Conservation (phyloP, 1,284 basidiomycete species). For the Sparassis latifolia region DNA sequence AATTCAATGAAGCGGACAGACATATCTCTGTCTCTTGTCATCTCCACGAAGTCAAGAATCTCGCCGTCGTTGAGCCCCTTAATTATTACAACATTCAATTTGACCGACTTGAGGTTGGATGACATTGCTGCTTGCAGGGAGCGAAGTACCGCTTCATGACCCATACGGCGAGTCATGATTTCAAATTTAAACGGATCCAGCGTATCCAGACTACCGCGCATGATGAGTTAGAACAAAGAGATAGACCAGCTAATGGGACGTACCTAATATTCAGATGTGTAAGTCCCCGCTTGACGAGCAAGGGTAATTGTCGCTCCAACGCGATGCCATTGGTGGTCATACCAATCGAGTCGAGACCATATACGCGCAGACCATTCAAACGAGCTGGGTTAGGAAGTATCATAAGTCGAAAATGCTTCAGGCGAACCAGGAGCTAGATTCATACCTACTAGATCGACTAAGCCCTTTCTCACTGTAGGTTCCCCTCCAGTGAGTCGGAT, state of each 20-base stretch:
- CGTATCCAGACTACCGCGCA: conserved; percentile 64
- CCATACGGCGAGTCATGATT: conserved; percentile 72
- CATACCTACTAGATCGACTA: conserved; percentile 67
- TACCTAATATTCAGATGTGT: conserved; percentile 82
- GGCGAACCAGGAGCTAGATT: conserved; percentile 8
- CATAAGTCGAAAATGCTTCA: conserved; percentile 12
- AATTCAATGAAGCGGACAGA: conserved; percentile 88
- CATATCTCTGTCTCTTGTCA: conserved; percentile 59
- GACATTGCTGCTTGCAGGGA: conserved; percentile 60
- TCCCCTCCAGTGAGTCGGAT: conserved; percentile 87
- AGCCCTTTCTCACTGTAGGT: conserved; percentile 78
- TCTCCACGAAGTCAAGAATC: conserved; percentile 69
- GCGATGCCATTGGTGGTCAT: conserved; percentile 85
- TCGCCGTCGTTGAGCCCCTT: conserved; percentile 78
- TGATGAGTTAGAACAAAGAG: not conserved
- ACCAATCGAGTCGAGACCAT: conserved; percentile 71
- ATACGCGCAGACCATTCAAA: conserved; percentile 46
- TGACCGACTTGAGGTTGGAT: conserved; percentile 52
- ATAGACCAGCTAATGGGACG: not conserved
- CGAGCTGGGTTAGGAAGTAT: conserved; percentile 32
- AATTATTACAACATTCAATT: conserved; percentile 81
- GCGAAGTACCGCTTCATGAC: conserved; percentile 70
- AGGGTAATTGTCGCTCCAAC: conserved; percentile 65
- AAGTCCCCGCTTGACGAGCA: conserved; percentile 65
- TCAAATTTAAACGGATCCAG: conserved; percentile 86